Evolutionary conservation across 305 asterid species (phyloP), one percentile per base, ranked within the genome.

Genomic region (Lippia alba): DNA sequence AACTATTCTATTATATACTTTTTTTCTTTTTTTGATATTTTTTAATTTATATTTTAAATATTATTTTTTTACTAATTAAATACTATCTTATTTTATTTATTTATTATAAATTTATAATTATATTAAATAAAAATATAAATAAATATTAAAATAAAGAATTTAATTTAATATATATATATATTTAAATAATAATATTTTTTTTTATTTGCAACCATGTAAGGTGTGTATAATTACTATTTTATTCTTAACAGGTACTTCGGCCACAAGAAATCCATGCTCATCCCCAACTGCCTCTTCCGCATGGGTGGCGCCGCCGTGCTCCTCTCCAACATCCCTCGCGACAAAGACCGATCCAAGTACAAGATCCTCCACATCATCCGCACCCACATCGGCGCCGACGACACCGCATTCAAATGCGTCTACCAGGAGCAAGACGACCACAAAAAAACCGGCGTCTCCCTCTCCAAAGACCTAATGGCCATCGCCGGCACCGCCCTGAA

Each of bases 281-380:
- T 91, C 24, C 96, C 97, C 0, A 91, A 91, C 60, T 91, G 97
- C 79, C 79, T 91, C 72, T 89, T 89, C 67, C 81, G 94, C 4
- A 77, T 87, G 91, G 97, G 97, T 14, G 88, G 80, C 30, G 77
- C 94, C 4, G 91, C 94, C 6, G 68, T 82, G 1, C 54, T 87
- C 20, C 66, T 87, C 4, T 85, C 94, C 3, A 87, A 85, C 48
- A 80, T 74, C 10, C 5, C 41, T 3, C 67, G 84, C 45, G 94
- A 81, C 46, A 70, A 20, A 39, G 56, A 59, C 4, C 54, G 83
- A n/a, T 81, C 94, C 9, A 87, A 87, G 40, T 87, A 83, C 82
- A 78, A 75, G 60, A 79, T 78, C 36, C 73, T 76, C 46, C 90
- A 87, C 69, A 65, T 79, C 0, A 78, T 83, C 5, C 54, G 93